A percentile compares a stretch with the other conserved stretches of the same genome.
These are phyloP conservation scores for Fusarium protoensiforme DNA, from an alignment of 2,329 filamentous ascomycete genomes.

Conservation along the genomic window DNA sequence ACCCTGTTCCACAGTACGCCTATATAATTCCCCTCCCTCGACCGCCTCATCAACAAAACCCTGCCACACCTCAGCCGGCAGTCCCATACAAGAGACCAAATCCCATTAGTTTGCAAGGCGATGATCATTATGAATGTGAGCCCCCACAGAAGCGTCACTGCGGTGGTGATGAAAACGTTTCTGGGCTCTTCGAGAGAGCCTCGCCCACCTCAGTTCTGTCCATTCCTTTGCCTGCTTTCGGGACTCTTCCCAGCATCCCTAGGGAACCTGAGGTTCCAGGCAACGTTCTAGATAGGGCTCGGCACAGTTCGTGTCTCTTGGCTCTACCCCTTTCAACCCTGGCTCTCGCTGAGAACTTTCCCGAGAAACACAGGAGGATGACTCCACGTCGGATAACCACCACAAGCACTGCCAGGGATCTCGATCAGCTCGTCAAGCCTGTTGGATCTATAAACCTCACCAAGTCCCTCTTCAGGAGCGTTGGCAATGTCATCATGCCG, in stretches of 20 bases:
- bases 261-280: neutral
- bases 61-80: neutral
- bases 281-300: neutral
- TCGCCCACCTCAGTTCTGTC: neutral
- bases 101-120: neutral
- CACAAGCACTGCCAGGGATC: no score
- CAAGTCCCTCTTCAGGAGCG: neutral
- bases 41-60: neutral
- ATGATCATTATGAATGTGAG: neutral
- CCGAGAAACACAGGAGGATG: neutral
- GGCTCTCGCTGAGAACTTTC: neutral
- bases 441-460: neutral
- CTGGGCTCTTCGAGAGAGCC: neutral
- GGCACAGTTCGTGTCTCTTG: neutral
- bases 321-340: neutral
- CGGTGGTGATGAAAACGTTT: neutral
- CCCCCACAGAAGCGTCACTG: neutral
- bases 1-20: neutral
- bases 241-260: no score
- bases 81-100: neutral
- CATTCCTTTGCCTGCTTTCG: neutral
- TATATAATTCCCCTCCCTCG: neutral
- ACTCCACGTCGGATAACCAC: no score
- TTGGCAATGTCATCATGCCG: neutral
- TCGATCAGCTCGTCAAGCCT: neutral